Conservation (phyloP, 2,329 filamentous ascomycete genomes). For the Penicillium sp. region DNA sequence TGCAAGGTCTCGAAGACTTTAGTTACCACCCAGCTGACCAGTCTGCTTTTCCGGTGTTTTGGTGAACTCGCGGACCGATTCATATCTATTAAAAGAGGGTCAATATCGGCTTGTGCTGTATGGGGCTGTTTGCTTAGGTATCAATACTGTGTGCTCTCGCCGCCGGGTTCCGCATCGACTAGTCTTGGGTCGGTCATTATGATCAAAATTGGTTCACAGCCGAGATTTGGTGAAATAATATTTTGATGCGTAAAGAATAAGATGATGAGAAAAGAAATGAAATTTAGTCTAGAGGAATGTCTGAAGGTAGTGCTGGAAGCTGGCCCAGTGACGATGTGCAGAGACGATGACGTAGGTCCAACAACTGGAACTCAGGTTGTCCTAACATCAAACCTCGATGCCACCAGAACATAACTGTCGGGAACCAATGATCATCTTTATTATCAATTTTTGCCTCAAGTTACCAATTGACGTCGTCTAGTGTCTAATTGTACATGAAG, state of each 20-base stretch:
- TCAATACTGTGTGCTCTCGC: constrained; percentile 61
- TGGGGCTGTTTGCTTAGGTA: neutral
- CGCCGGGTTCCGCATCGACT: constrained; percentile 63
- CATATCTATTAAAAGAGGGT: constrained; percentile 53
- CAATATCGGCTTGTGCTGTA: neutral
- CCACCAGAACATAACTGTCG: neutral
- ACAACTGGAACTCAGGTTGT: neutral
- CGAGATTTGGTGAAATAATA: too few relatives aligned
- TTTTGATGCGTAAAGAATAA: neutral
- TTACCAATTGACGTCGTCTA: neutral
- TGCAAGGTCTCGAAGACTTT: neutral
- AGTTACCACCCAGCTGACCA: constrained; percentile 60
- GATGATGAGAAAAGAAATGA: neutral
- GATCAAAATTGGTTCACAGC: neutral
- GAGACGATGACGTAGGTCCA: constrained; percentile 28
- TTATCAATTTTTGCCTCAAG: neutral
- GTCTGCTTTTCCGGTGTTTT: constrained; percentile 56
- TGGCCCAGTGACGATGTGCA: constrained; percentile 20
- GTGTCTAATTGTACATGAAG: neutral
- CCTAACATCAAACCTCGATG: too few relatives aligned
- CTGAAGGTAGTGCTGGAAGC: neutral
- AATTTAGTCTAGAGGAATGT: neutral
- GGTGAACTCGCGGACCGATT: constrained; percentile 57
- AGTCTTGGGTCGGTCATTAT: constrained; percentile 56
- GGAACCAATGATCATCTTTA: too few relatives aligned